phyloP scores from a whole-genome alignment of 2,329 filamentous ascomycete genomes.

The Parastagonospora avenae region DNA sequence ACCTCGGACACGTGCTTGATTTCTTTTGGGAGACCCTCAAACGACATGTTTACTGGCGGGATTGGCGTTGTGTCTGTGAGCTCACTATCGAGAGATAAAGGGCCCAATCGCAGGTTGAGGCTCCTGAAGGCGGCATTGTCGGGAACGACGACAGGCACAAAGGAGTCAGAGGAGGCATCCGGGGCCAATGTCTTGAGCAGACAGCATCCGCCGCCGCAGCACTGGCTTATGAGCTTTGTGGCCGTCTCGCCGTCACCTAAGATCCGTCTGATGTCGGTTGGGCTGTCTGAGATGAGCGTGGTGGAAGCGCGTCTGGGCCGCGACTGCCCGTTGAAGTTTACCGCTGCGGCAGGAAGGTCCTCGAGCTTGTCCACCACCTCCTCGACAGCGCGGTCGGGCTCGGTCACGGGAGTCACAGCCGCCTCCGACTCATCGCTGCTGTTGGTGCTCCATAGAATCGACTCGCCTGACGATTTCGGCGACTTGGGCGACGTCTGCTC shows the following conservation, averaged over 20 bases:
- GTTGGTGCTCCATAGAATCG: constrained; percentile 48
- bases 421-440: constrained; percentile 50
- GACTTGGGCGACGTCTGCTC: constrained; percentile 47
- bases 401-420: constrained; percentile 52
- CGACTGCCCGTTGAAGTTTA: constrained; percentile 44
- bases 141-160: constrained; percentile 61
- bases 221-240: constrained; percentile 65
- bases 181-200: constrained; percentile 61
- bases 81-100: constrained; percentile 71
- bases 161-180: constrained; percentile 51
- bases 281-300: constrained; percentile 65
- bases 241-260: constrained; percentile 61
- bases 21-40: constrained; percentile 62
- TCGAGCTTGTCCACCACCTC: constrained; percentile 51
- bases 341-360: constrained; percentile 42
- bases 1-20: constrained; percentile 50
- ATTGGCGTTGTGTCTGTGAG: constrained; percentile 74
- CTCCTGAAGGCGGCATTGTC: constrained; percentile 85
- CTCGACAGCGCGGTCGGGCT: constrained; percentile 48
- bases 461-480: constrained; percentile 49
- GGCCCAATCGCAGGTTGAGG: constrained; percentile 75
- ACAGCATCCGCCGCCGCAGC: constrained; percentile 70
- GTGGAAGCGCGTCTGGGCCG: constrained; percentile 69
- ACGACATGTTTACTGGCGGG: constrained; percentile 75
- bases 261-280: constrained; percentile 63